Conservation (phyloP, 2,329 filamentous ascomycete genomes). For the Purpureocillium takamizusanense region DNA sequence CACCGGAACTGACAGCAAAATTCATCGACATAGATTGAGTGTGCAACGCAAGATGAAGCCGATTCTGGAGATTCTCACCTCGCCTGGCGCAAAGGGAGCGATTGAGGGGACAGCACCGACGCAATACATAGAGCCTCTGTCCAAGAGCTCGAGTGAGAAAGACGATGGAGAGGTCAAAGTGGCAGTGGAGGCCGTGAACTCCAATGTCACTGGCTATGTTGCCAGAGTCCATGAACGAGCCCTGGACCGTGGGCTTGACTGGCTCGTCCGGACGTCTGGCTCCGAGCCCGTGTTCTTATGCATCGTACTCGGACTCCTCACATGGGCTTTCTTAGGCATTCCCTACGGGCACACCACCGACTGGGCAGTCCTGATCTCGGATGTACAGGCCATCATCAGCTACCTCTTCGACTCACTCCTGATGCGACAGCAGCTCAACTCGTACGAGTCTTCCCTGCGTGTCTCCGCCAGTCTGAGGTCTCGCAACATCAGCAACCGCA, state of each 20-base stretch:
- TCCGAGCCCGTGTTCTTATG: constrained; percentile 14
- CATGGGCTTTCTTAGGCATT: constrained; percentile 21
- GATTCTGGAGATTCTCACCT: constrained; percentile 1
- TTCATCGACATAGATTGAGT: too few relatives aligned
- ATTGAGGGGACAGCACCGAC: constrained; percentile 2
- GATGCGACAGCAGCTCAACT: constrained; percentile 27
- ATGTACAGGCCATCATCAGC: constrained; percentile 24
- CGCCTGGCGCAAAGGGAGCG: constrained; percentile 2
- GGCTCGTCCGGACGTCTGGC: constrained; percentile 10
- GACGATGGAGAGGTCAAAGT: not conserved
- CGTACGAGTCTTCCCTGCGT: constrained; percentile 15
- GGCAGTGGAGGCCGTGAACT: not conserved
- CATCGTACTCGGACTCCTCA: constrained; percentile 19
- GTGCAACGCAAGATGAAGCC: constrained; percentile 3
- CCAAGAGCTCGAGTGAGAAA: not conserved
- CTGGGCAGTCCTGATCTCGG: constrained; percentile 26
- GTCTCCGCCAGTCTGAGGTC: constrained; percentile 22
- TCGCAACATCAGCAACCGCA: constrained; percentile 19
- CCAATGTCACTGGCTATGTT: constrained; percentile 11
- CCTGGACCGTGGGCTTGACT: constrained; percentile 13
- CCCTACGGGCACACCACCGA: constrained; percentile 20
- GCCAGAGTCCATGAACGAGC: constrained; percentile 5
- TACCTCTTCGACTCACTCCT: constrained; percentile 28
- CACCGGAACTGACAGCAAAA: too few relatives aligned
- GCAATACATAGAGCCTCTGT: not conserved